These are phyloP conservation scores for Hygrophila difformis DNA, from an alignment of 257 asterid species.

Conservation along the genomic window DNA sequence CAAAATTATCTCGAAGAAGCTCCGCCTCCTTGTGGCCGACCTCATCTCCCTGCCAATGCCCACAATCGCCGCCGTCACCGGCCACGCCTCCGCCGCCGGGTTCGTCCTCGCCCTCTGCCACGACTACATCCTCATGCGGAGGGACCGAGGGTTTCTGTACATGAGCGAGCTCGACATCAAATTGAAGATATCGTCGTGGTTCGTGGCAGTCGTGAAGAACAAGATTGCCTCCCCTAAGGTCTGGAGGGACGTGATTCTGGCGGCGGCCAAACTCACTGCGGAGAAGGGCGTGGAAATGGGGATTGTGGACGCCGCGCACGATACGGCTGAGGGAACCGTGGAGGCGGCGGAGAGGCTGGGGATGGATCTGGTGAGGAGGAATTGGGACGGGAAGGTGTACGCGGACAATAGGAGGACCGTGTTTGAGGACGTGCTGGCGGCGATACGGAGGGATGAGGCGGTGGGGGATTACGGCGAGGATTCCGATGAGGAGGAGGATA, in stretches of 20 bases:
- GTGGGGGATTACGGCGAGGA: constrained; percentile 17
- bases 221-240: constrained; percentile 32
- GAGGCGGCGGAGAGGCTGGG: constrained; percentile 45
- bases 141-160: constrained; percentile 45
- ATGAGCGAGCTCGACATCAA: constrained; percentile 60
- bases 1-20: constrained; percentile 31
- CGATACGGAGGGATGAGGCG: constrained; percentile 30
- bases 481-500: too few relatives aligned
- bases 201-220: constrained; percentile 26
- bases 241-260: constrained; percentile 45
- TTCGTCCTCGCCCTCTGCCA: constrained; percentile 48
- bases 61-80: constrained; percentile 66
- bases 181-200: constrained; percentile 37
- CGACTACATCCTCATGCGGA: constrained; percentile 54
- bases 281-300: constrained; percentile 43
- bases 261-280: constrained; percentile 35
- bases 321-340: constrained; percentile 38
- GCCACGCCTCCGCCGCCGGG: constrained; percentile 60
- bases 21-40: constrained; percentile 43
- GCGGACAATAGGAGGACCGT: constrained; percentile 32
- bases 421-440: constrained; percentile 26
- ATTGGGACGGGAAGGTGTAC: constrained; percentile 45
- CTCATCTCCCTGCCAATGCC: constrained; percentile 67
- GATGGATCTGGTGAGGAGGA: constrained; percentile 34
- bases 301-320: constrained; percentile 42